phyloP scores from a whole-genome alignment of 2,329 filamentous ascomycete species.

The Colletotrichum musicola region DNA sequence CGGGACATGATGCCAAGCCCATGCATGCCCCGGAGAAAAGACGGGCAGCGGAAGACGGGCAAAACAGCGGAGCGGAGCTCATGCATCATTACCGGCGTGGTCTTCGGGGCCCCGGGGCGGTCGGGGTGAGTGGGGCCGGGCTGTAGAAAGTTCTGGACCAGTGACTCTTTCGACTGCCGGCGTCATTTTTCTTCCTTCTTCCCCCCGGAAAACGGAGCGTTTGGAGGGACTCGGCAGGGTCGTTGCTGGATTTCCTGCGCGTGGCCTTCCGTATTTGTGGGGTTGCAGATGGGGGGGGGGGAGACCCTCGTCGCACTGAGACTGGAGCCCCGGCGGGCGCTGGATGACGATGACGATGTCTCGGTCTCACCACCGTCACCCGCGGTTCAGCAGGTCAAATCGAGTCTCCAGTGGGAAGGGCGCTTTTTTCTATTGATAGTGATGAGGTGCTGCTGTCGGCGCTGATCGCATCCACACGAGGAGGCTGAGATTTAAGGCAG shows the following conservation, averaged over 20 bases:
- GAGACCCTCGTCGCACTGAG: conserved; percentile 9
- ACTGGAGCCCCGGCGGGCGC: conserved; percentile 18
- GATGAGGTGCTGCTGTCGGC: neutral
- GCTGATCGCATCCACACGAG: neutral
- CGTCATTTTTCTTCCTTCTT: neutral
- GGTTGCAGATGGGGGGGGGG: neutral
- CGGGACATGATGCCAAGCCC: too few relatives aligned
- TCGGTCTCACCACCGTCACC: conserved; percentile 1
- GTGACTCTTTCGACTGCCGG: neutral
- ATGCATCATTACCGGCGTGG: neutral
- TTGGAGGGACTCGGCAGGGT: conserved; percentile 10
- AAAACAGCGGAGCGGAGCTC: conserved; percentile 1
- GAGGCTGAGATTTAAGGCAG: neutral
- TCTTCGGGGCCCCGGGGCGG: neutral
- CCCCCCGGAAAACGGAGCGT: conserved; percentile 10
- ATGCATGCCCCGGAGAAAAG: too few relatives aligned
- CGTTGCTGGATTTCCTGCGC: neutral
- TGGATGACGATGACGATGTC: conserved; percentile 4
- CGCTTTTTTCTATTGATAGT: neutral
- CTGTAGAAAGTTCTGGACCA: conserved; percentile 24
- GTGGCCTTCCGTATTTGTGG: conserved; percentile 1
- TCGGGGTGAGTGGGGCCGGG: neutral
- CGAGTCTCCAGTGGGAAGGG: neutral
- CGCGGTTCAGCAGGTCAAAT: neutral
- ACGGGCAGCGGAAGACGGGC: neutral